Base-by-base conservation (phyloP, 2,329 filamentous ascomycete species). In the Cytospora paraplurivora region DNA sequence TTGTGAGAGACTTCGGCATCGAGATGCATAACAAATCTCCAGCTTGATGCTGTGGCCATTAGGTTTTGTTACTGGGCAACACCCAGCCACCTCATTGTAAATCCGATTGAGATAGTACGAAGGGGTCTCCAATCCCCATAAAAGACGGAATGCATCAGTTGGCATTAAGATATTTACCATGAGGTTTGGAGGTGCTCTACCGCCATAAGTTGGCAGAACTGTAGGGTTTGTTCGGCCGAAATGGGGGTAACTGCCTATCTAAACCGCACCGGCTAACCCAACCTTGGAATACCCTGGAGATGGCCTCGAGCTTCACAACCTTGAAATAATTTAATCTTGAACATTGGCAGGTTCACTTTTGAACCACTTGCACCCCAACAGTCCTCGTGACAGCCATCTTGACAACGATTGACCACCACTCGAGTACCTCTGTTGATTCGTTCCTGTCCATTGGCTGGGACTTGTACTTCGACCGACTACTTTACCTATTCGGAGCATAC, bases 51-150 rank as follows among this genome's bases (percentile, higher is more conserved):
- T 27, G 12, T 19, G 12, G 68, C 69, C n/a, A 69, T 73, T 69
- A 73, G 68, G n/a, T 27, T 33, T 15, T 68, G 73, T 59, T 74
- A 73, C 54, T 33, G 64, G 33, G 64, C 7, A 19, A 73, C 70
- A 33, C 63, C 66, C 66, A 67, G 64, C 67, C 65, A 68, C 65
- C 53, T 15, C 8, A 19, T 7, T 7, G 27, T 8, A 12, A 19
- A 34, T 3, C 17, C 35, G 8, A 32, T 13, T 41, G 5, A 5
- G 21, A 37, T 2, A 35, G 17, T 1, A 19, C 1, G 15, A 35
- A 21, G 15, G 17, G 6, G 1, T 13, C 6, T 34, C 1, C 38
- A 38, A 51, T 13, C 10, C 13, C 1, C 1, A 1, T 11, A 35
- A 54, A 34, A 50, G 44, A n/a, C 4, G 32, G 7, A 32, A 8